Evolutionary conservation across 75 land plant species (phyloP).

Genomic region (Pinus albicaulis): DNA sequence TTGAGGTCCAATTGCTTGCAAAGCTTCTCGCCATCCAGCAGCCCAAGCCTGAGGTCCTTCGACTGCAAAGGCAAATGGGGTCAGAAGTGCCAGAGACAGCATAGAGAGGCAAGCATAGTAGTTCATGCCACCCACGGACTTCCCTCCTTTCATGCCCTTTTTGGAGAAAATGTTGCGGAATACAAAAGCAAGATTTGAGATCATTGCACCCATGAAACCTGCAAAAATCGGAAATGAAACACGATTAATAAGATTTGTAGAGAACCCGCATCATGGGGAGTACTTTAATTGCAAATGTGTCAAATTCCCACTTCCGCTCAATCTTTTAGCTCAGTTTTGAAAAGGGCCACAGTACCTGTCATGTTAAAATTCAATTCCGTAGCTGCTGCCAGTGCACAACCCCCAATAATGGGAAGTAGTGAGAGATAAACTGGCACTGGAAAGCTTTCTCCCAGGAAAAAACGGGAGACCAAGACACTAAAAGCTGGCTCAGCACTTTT

Average conservation of each 20-base stretch:
- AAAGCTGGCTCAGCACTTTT: conserved; percentile 89
- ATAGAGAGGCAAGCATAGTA: conserved; percentile 87
- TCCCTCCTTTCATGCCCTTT: conserved; percentile 81
- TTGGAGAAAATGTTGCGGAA: conserved; percentile 90
- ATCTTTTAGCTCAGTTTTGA: not conserved
- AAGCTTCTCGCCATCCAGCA: conserved; percentile 59
- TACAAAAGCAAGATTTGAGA: conserved; percentile 82
- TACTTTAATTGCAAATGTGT: not conserved
- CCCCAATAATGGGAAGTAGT: conserved; percentile 70
- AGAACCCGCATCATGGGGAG: not conserved
- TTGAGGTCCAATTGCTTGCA: conserved; percentile 56
- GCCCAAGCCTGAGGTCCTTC: conserved; percentile 88
- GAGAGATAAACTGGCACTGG: conserved; percentile 62
- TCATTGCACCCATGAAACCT: conserved; percentile 91
- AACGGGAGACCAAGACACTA: conserved; percentile 73
- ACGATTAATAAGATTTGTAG: not conserved
- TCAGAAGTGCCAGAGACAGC: conserved; percentile 61
- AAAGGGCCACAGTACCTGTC: conserved; percentile 35
- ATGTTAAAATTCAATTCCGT: conserved; percentile 90
- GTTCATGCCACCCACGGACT: conserved; percentile 85
- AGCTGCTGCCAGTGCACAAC: conserved; percentile 65
- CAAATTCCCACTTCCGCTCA: not conserved
- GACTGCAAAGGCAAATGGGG: conserved; percentile 82
- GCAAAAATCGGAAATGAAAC: conserved; percentile 6
- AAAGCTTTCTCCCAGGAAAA: conserved; percentile 69